Conservation (phyloP, 2,329 filamentous ascomycete genomes). For the Monilinia fructigena region DNA sequence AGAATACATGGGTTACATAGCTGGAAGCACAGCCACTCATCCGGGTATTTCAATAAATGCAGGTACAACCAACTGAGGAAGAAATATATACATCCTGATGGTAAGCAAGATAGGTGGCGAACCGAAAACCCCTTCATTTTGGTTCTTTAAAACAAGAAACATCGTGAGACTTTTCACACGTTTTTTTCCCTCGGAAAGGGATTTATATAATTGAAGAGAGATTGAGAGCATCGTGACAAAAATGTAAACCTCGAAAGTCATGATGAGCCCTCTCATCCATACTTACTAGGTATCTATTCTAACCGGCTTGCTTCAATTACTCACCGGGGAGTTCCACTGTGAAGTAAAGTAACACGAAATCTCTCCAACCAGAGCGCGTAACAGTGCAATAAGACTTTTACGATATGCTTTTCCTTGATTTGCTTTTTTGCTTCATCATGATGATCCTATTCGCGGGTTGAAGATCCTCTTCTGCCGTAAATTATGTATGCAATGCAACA, state of each 20-base stretch:
- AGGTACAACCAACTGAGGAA: slow-evolving; percentile 18
- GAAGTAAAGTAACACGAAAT: neutral
- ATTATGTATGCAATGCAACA: neutral
- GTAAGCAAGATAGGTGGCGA: neutral
- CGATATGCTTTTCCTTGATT: neutral
- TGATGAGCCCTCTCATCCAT: neutral
- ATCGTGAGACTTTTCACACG: slow-evolving; percentile 13
- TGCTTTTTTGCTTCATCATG: neutral
- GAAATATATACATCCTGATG: neutral
- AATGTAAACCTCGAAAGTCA: neutral
- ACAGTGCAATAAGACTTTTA: neutral
- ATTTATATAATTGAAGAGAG: neutral
- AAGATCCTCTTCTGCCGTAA: neutral
- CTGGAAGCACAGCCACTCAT: slow-evolving; percentile 15
- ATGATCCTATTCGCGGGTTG: neutral
- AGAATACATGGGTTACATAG: slow-evolving; percentile 8
- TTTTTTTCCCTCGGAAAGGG: neutral
- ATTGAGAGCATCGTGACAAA: neutral
- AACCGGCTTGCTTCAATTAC: neutral
- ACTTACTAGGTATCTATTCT: no score
- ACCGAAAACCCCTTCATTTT: slow-evolving; percentile 8
- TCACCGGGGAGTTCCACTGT: neutral
- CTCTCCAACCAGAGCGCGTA: neutral
- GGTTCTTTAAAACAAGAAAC: neutral
- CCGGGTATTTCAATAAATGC: slow-evolving; percentile 20